These are phyloP conservation scores for Boletus patriciae DNA, from an alignment of 768 basidiomycete species.

Conservation along the genomic window DNA sequence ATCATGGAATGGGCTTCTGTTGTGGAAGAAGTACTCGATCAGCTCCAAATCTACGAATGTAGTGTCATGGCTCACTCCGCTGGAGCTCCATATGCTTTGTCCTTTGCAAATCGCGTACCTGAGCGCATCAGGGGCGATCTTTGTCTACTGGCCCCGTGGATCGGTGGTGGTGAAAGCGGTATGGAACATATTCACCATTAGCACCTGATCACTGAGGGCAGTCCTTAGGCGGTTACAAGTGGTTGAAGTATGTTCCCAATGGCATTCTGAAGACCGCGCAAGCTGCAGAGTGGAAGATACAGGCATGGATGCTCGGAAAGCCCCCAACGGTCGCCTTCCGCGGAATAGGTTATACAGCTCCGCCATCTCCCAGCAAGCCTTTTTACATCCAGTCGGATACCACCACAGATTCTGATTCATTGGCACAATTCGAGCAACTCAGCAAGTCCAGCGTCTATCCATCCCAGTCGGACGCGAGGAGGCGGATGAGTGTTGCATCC, in stretches of 20 bases:
- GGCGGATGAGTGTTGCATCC: constrained; percentile 71
- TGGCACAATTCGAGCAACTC: constrained; percentile 23
- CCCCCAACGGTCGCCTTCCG: constrained; percentile 82
- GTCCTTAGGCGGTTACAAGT: constrained; percentile 77
- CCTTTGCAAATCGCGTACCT: constrained; percentile 74
- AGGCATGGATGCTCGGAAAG: constrained; percentile 97
- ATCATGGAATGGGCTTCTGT: constrained; percentile 89
- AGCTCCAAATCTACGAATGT: constrained; percentile 72
- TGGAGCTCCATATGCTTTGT: constrained; percentile 91
- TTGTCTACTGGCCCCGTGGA: constrained; percentile 94
- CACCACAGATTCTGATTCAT: constrained; percentile 16
- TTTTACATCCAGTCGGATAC: constrained; percentile 19
- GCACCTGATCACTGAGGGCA: constrained; percentile 12
- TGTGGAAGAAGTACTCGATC: constrained; percentile 87
- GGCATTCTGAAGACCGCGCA: constrained; percentile 92
- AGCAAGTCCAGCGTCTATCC: constrained; percentile 28
- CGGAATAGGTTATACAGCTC: constrained; percentile 79
- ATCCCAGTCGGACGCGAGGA: constrained; percentile 39
- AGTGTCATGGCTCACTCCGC: constrained; percentile 95
- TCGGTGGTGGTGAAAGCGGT: constrained; percentile 88
- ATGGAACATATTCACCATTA: constrained; percentile 32
- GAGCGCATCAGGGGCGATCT: constrained; percentile 80
- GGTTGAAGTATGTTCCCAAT: constrained; percentile 95
- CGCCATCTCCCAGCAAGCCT: constrained; percentile 36
- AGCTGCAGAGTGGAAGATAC: constrained; percentile 95